Base-by-base conservation (phyloP, 176 grass and related monocot species). In the Carex pumila region DNA sequence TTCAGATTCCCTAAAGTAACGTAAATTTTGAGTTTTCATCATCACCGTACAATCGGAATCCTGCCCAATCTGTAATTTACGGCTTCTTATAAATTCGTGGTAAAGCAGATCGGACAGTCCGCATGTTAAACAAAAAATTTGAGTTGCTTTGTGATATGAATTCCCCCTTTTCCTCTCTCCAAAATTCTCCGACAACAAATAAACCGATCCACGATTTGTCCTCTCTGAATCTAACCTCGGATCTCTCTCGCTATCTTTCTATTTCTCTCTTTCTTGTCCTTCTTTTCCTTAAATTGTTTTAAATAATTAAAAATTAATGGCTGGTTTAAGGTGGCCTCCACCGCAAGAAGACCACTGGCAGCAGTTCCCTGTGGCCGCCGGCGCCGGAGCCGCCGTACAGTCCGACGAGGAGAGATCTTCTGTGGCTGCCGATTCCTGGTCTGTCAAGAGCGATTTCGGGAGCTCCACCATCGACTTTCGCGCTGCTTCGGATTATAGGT, bases 381-480 rank as follows among this genome's bases (percentile, higher is more conserved):
- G 70, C 0, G 25, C 78, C 77, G 90, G 71, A 65, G 39, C 41
- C 32, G 61, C 0, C 36, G 39, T 13, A 71, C 80, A 39, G 8
- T 95, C 96, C 12, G 96, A 99, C 83, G 96, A 99, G 65, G 96
- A 99, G 52, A 85, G 96, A 29, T 99, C 96, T 19, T 82, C 80
- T 19, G 91, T 99, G 71, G 96, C 96, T 11, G 96, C 96, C 15
- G 96, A 99, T 65, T 99, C 96, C 10, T 99, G 96, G 96, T 99
- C 96, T 18, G 88, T 99, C 83, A 88, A 92, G 81, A 99, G 96
- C 89, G 96, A 99, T 67, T 99, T 95, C 75, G 85, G 88, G 52
- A 98, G 91, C 85, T 89, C 94, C 58, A 79, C 61, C 60, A 32
- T 79, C 80, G 74, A 67, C 85, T 67, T 86, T 31, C 85, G 78